Percentiles rank a stretch among this genome's conserved stretches.
phyloP scores from a whole-genome alignment of 768 basidiomycete species.

The Cyclocybe cylindracea region DNA sequence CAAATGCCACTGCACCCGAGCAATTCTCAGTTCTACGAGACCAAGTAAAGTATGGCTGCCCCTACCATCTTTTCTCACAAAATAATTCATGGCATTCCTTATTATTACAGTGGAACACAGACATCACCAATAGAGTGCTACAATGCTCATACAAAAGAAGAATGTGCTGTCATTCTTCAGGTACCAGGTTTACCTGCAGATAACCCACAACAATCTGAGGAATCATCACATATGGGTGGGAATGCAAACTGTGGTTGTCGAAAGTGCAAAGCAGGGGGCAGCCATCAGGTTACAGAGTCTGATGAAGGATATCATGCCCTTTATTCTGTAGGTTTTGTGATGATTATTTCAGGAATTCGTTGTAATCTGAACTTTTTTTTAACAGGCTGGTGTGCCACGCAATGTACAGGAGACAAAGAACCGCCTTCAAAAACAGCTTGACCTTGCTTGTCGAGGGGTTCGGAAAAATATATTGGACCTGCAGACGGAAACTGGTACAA shows the following conservation, averaged over 20 bases:
- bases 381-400: conserved; percentile 2
- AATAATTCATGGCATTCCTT: no score
- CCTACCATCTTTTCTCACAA: no score
- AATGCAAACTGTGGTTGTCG: conserved; percentile 36
- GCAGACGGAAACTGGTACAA: conserved; percentile 31
- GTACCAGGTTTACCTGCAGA: conserved; percentile 21
- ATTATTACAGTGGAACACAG: background rate
- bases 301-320: conserved; percentile 29
- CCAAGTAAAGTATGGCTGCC: conserved; percentile 14
- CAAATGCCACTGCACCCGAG: conserved; percentile 28
- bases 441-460: conserved; percentile 7
- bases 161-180: conserved; percentile 3
- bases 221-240: conserved; percentile 34
- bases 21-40: conserved; percentile 26
- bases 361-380: background rate
- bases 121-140: conserved; percentile 1
- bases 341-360: no score
- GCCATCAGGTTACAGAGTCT: conserved; percentile 20
- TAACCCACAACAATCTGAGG: conserved; percentile 35
- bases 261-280: conserved; percentile 31
- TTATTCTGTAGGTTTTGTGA: conserved; percentile 12
- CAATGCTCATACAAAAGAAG: background rate
- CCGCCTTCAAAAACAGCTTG: conserved; percentile 4
- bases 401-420: background rate
- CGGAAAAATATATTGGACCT: conserved; percentile 5